phyloP scores from a whole-genome alignment of 2,329 filamentous ascomycete genomes.

The Colletotrichum sidae region DNA sequence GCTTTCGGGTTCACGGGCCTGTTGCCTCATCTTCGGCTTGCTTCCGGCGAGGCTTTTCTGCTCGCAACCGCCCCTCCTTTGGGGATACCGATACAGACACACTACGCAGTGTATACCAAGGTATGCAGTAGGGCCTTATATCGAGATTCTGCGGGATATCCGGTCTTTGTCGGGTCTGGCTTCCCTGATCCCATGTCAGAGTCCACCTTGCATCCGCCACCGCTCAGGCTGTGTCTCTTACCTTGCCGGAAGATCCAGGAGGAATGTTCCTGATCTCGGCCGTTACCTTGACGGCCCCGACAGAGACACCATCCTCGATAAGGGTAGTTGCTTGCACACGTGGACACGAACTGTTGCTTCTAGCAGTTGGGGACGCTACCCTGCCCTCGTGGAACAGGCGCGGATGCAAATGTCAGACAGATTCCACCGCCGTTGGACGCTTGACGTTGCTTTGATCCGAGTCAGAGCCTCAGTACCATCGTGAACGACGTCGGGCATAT shows the following conservation, averaged over 20 bases:
- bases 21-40: neutral
- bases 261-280: no score
- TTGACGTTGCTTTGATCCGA: constrained; percentile 25
- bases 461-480: constrained; percentile 18
- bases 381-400: constrained; percentile 12
- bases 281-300: no score
- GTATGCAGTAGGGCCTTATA: neutral
- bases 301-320: no score
- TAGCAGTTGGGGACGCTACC: no score
- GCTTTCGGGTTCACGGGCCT: constrained; percentile 1
- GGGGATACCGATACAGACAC: neutral
- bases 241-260: neutral
- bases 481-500: constrained; percentile 11
- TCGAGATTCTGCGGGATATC: constrained; percentile 21
- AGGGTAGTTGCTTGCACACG: neutral
- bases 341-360: neutral
- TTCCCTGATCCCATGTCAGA: constrained; percentile 1
- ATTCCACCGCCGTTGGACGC: constrained; percentile 19
- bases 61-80: constrained; percentile 14
- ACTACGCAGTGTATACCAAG: neutral
- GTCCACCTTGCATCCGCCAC: no score
- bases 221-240: neutral
- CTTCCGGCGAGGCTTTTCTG: neutral
- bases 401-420: constrained; percentile 22
- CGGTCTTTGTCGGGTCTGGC: neutral